These are phyloP conservation scores for Tricharina praecox DNA, from an alignment of 495 filamentous ascomycete genomes.

Conservation along the genomic window DNA sequence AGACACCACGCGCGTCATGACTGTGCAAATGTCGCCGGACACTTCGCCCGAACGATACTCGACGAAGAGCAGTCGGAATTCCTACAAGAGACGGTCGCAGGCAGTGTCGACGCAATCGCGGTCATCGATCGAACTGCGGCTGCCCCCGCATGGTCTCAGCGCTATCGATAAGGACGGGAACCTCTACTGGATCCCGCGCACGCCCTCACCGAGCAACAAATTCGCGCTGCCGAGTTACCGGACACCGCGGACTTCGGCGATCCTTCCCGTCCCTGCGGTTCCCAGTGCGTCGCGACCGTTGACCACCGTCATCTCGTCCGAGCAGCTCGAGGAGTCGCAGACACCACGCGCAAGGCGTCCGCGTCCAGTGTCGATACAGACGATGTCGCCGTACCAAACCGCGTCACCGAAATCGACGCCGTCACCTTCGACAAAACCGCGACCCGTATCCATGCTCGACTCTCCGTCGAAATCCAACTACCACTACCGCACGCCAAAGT, in stretches of 20 bases:
- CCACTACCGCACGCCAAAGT: no score
- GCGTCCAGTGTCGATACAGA: constrained; percentile 11
- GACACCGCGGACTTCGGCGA: constrained; percentile 12
- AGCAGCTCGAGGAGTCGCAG: constrained; percentile 14
- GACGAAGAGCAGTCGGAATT: neutral
- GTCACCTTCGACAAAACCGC: constrained; percentile 11
- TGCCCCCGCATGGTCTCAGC: constrained; percentile 14
- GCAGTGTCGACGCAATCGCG: constrained; percentile 17
- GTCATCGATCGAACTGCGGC: constrained; percentile 24
- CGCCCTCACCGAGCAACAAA: constrained; percentile 19
- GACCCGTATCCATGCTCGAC: constrained; percentile 25
- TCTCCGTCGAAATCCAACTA: no score
- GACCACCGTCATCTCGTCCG: constrained; percentile 13
- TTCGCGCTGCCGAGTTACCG: constrained; percentile 7
- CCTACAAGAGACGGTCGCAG: constrained; percentile 17
- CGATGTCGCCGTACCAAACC: constrained; percentile 13
- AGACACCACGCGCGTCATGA: constrained; percentile 13
- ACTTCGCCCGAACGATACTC: constrained; percentile 25
- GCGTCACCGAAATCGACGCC: constrained; percentile 9
- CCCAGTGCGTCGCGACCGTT: no score
- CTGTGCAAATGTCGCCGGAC: constrained; percentile 22
- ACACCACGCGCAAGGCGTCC: no score
- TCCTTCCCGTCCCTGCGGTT: no score
- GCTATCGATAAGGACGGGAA: constrained; percentile 20
- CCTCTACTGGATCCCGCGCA: constrained; percentile 24